Evolutionary conservation across 495 filamentous ascomycete species (phyloP).

Genomic region (Rhypophila decipiens): DNA sequence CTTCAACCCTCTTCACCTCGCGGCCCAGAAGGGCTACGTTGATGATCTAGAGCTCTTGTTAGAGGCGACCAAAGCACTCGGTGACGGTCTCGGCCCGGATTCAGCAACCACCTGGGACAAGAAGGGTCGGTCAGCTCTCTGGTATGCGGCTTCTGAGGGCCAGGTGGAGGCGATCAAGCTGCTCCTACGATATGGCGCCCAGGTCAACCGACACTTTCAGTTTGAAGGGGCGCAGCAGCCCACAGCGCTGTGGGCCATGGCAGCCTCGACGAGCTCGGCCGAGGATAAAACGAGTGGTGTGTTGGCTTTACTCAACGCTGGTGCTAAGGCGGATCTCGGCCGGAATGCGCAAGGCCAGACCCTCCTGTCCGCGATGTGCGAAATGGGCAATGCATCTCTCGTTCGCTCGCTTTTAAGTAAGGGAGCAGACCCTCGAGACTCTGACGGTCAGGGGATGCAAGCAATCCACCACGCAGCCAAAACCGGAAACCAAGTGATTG

Average conservation of each 20-base stretch:
- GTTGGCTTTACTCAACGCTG: neutral
- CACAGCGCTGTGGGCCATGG: conserved; percentile 7
- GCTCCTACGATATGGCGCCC: conserved; percentile 2
- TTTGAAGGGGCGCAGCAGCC: neutral
- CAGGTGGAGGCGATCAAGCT: conserved; percentile 3
- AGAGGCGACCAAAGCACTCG: neutral
- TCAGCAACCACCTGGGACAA: neutral
- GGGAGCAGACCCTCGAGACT: neutral
- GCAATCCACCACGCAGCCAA: conserved; percentile 19
- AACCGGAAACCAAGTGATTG: conserved; percentile 3
- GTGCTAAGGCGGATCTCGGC: neutral
- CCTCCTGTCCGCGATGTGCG: neutral
- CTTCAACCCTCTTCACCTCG: conserved; percentile 5
- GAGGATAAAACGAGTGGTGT: neutral
- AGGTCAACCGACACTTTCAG: conserved; percentile 1
- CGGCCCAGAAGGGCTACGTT: conserved; percentile 2
- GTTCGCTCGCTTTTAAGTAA: conserved; percentile 1
- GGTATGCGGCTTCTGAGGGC: conserved; percentile 2
- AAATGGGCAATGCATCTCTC: neutral
- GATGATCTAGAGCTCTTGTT: conserved; percentile 3
- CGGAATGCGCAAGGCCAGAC: neutral
- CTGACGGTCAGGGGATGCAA: conserved; percentile 13
- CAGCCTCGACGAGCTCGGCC: neutral
- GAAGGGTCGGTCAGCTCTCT: conserved; percentile 2
- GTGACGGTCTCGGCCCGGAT: neutral